Conservation (phyloP, 2,329 filamentous ascomycete genomes). For the Taxawa tesnikishii region DNA sequence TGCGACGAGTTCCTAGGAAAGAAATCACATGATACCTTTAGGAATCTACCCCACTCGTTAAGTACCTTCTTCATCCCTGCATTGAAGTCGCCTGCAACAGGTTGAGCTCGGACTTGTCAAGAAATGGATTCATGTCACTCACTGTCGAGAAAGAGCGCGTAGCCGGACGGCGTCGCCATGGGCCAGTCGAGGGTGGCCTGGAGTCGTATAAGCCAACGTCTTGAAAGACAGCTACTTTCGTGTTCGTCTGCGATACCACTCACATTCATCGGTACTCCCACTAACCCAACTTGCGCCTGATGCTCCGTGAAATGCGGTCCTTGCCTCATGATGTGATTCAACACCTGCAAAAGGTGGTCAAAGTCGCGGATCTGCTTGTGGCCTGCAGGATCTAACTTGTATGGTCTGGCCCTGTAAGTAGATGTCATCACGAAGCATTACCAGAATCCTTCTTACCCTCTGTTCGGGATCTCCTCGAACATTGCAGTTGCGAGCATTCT, state of each 20-base stretch:
- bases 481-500: conserved; percentile 56
- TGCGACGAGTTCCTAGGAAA: no score
- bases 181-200: conserved; percentile 44
- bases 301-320: neutral
- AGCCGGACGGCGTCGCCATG: conserved; percentile 39
- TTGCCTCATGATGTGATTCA: neutral
- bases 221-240: no score
- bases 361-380: conserved; percentile 26
- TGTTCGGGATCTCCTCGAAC: conserved; percentile 50
- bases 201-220: no score
- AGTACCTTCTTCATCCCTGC: conserved; percentile 33
- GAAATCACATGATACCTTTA: no score
- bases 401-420: no score
- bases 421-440: no score
- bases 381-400: conserved; percentile 47
- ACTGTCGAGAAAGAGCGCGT: conserved; percentile 33
- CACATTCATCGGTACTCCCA: conserved; percentile 41
- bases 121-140: no score
- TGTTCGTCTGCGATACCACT: no score
- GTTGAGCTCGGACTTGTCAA: no score
- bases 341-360: neutral
- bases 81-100: no score
- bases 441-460: no score
- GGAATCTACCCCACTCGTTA: conserved; percentile 26
- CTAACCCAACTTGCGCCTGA: conserved; percentile 21